Percentiles rank a stretch among this genome's conserved stretches.
These are phyloP conservation scores for Vanderwaltozyma polyspora DNA, from an alignment of 805 yeast genomes.

Conservation along the genomic window DNA sequence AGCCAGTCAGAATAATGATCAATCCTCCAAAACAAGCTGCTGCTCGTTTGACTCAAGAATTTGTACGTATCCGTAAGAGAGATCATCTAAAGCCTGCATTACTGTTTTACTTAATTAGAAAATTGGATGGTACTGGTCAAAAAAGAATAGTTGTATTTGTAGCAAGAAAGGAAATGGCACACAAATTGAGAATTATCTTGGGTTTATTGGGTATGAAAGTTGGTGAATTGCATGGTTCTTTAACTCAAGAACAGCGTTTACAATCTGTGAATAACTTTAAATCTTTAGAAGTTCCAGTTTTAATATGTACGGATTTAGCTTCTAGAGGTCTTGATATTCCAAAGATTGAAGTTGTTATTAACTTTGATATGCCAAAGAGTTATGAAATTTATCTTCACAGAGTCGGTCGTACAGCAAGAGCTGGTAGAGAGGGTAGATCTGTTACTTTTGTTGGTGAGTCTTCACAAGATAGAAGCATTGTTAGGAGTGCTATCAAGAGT, in stretches of 20 bases:
- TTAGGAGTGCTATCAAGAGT: conserved; percentile 77
- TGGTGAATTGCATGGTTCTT: conserved; percentile 72
- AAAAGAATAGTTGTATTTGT: conserved; percentile 83
- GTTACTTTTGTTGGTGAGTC: conserved; percentile 91
- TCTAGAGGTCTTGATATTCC: conserved; percentile 99
- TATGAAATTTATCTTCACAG: conserved; percentile 90
- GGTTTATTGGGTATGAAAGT: conserved; percentile 70
- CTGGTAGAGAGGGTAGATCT: conserved; percentile 91
- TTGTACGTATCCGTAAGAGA: conserved; percentile 87
- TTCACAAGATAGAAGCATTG: conserved; percentile 76
- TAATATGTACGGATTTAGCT: conserved; percentile 94
- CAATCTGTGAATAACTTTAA: conserved; percentile 74
- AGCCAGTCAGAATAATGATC: conserved; percentile 90
- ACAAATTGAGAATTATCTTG: conserved; percentile 62
- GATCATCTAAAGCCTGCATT: conserved; percentile 77
- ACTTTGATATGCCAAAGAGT: conserved; percentile 90
- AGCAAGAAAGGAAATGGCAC: conserved; percentile 84
- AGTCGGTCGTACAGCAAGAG: conserved; percentile 99
- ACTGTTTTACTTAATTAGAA: conserved; percentile 56
- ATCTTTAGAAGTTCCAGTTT: conserved; percentile 68
- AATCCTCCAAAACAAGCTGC: conserved; percentile 96
- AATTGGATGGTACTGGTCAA: conserved; percentile 49
- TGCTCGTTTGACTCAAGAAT: conserved; percentile 80
- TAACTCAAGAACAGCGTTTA: conserved; percentile 88
- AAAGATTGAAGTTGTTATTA: conserved; percentile 87